Percentiles rank a stretch among this genome's conserved stretches.
phyloP scores from a whole-genome alignment of 2,329 filamentous ascomycete species.

The Periconia macrospinosa region DNA sequence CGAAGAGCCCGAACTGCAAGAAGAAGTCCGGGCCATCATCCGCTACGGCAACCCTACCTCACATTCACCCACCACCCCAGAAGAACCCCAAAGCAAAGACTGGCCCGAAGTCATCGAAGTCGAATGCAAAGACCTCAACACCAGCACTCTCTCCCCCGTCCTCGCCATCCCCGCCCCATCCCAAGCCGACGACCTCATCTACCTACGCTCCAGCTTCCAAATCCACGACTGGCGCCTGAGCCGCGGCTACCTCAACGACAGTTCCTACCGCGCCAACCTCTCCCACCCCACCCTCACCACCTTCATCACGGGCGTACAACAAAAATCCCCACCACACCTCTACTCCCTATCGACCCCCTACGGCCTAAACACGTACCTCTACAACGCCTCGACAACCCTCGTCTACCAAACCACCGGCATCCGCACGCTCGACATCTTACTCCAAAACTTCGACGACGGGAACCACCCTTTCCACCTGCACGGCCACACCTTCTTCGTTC shows the following conservation, averaged over 20 bases:
- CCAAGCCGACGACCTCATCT: conserved; percentile 56
- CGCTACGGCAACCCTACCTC: conserved; percentile 41
- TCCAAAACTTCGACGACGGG: conserved; percentile 40
- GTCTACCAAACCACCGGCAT: conserved; percentile 41
- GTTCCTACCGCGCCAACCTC: conserved; percentile 56
- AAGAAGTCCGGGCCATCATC: conserved; percentile 55
- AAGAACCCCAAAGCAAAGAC: conserved; percentile 47
- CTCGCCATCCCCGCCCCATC: conserved; percentile 48
- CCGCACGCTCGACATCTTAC: conserved; percentile 39
- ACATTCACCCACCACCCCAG: background rate
- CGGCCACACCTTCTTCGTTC: conserved; percentile 67
- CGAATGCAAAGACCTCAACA: conserved; percentile 56
- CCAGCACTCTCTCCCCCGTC: conserved; percentile 50
- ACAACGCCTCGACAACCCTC: conserved; percentile 30
- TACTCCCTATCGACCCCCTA: conserved; percentile 9
- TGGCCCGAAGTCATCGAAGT: conserved; percentile 55
- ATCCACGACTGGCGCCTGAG: conserved; percentile 62
- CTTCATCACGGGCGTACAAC: conserved; percentile 49
- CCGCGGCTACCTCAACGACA: conserved; percentile 61
- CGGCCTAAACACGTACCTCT: conserved; percentile 28
- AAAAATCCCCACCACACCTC: conserved; percentile 28
- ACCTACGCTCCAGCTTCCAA: conserved; percentile 61
- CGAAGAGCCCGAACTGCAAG: conserved; percentile 49
- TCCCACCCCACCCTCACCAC: conserved; percentile 55
- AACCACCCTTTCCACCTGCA: conserved; percentile 56